phyloP scores from a whole-genome alignment of 305 asterid species.

The Nicotiana rustica region DNA sequence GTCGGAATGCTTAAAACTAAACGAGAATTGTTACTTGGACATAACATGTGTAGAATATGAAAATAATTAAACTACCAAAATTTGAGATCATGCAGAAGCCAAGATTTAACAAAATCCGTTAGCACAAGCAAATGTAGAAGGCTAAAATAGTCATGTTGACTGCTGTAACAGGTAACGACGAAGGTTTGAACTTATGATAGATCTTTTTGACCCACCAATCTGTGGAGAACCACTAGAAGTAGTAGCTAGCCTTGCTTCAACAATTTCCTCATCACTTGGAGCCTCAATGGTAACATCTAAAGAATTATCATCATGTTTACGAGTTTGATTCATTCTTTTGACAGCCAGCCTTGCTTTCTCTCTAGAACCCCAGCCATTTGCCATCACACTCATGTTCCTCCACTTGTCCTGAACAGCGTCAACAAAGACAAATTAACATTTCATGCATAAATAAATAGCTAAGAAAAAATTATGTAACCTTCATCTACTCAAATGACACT shows the following conservation, averaged over 20 bases:
- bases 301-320: constrained; percentile 69
- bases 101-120: neutral
- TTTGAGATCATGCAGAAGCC: constrained; percentile 24
- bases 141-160: neutral
- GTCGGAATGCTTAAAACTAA: neutral
- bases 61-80: constrained; percentile 2
- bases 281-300: constrained; percentile 46
- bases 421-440: constrained; percentile 14
- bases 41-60: neutral
- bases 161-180: neutral
- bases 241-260: constrained; percentile 57
- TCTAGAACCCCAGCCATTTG: constrained; percentile 91
- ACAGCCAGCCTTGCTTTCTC: constrained; percentile 82
- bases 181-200: constrained; percentile 73
- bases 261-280: constrained; percentile 77
- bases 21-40: constrained; percentile 3
- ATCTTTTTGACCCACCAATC: constrained; percentile 76
- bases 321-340: constrained; percentile 65
- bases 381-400: constrained; percentile 98
- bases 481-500: constrained; percentile 61
- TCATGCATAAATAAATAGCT: neutral
- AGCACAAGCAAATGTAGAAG: constrained; percentile 14
- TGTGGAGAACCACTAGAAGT: constrained; percentile 85
- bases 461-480: neutral
- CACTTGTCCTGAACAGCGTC: constrained; percentile 80